phyloP scores from a whole-genome alignment of 202 grass and related monocot species.

The Hordeum pubiflorum region DNA sequence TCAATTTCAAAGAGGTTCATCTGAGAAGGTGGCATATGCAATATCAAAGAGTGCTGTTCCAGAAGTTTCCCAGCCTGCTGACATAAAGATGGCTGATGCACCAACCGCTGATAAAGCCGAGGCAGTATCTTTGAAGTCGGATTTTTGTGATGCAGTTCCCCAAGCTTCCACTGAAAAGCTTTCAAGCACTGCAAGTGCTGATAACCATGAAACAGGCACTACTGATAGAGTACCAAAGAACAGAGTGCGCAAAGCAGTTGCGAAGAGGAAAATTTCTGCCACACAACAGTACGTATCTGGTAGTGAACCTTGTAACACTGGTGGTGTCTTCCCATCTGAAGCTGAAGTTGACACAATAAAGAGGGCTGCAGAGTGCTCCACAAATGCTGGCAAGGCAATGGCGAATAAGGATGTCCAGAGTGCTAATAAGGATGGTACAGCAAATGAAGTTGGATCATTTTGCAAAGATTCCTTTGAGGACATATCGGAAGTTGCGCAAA shows the following conservation, averaged over 20 bases:
- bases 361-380: conserved; percentile 11
- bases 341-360: conserved; percentile 25
- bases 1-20: conserved; percentile 4
- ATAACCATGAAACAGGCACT: conserved; percentile 21
- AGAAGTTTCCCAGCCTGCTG: not conserved
- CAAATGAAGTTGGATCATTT: conserved; percentile 8
- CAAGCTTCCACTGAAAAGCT: conserved; percentile 7
- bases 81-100: conserved; percentile 2
- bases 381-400: conserved; percentile 23
- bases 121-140: not conserved
- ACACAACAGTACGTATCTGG: conserved; percentile 21
- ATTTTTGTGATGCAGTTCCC: conserved; percentile 3
- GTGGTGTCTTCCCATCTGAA: conserved; percentile 17
- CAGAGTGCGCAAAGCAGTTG: conserved; percentile 47
- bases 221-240: conserved; percentile 29
- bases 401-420: conserved; percentile 7
- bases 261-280: conserved; percentile 61
- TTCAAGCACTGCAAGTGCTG: conserved; percentile 27
- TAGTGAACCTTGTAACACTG: conserved; percentile 11
- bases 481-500: not conserved
- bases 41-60: conserved; percentile 13
- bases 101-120: not conserved
- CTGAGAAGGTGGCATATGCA: not conserved
- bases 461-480: conserved; percentile 18
- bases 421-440: not conserved